These are phyloP conservation scores for Globisporangium mamillatum DNA, from an alignment of 352 stramenopile species.

Conservation along the genomic window DNA sequence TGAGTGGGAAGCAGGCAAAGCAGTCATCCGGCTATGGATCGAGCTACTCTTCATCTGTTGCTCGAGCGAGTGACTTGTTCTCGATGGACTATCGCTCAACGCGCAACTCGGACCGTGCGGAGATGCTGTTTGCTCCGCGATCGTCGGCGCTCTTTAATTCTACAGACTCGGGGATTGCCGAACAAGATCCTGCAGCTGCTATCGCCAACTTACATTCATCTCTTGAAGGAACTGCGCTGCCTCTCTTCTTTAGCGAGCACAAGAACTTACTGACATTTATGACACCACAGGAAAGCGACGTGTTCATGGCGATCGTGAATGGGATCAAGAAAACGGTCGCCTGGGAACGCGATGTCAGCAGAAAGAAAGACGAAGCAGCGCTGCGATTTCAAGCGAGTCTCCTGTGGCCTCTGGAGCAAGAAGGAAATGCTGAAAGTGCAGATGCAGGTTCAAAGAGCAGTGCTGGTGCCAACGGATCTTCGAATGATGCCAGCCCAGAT, in stretches of 20 bases:
- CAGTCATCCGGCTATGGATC: conserved; percentile 14
- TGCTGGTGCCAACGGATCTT: background rate
- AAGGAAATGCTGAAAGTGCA: background rate
- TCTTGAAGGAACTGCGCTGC: conserved; percentile 41
- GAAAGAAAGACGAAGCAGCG: conserved; percentile 66
- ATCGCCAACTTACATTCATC: background rate
- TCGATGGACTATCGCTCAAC: conserved; percentile 49
- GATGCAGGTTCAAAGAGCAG: background rate
- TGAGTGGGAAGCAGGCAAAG: conserved; percentile 30
- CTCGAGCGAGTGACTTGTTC: conserved; percentile 71
- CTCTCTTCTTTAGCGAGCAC: conserved; percentile 58
- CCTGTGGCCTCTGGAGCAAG: conserved; percentile 47
- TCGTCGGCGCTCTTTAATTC: background rate
- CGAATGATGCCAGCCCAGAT: conserved; percentile 1
- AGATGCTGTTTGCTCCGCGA: conserved; percentile 53
- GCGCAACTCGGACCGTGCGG: conserved; percentile 36
- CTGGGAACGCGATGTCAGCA: conserved; percentile 56
- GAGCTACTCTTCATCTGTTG: background rate
- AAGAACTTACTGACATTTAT: conserved; percentile 55
- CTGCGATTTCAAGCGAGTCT: conserved; percentile 73
- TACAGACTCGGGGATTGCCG: background rate
- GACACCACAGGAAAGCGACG: conserved; percentile 24
- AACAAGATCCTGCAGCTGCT: background rate
- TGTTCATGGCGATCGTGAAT: conserved; percentile 55
- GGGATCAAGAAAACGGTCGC: conserved; percentile 48